Percentiles rank a stretch among this genome's conserved stretches.
phyloP scores from a whole-genome alignment of 305 asterid species.

The Fraxinus ornus region DNA sequence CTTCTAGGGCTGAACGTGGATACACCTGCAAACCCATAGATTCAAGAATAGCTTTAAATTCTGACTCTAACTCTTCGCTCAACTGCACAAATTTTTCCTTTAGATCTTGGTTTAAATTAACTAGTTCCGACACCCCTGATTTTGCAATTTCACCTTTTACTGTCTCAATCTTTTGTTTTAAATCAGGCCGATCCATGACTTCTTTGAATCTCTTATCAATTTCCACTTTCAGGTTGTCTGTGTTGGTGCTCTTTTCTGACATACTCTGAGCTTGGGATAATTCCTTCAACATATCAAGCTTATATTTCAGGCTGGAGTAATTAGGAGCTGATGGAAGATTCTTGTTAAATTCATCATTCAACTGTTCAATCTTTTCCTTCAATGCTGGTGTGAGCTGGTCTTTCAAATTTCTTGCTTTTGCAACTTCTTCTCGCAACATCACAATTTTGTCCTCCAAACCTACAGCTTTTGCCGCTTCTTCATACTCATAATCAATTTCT shows the following conservation, averaged over 20 bases:
- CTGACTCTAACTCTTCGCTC: conserved; percentile 49
- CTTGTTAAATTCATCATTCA: conserved; percentile 50
- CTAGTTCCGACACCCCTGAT: conserved; percentile 39
- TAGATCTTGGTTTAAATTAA: conserved; percentile 43
- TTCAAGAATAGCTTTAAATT: conserved; percentile 42
- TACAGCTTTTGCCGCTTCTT: conserved; percentile 64
- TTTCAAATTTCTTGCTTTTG: conserved; percentile 48
- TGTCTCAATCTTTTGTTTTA: conserved; percentile 52
- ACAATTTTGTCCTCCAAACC: conserved; percentile 58
- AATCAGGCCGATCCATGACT: conserved; percentile 42
- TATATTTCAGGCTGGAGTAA: conserved; percentile 51
- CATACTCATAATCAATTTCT: conserved; percentile 59
- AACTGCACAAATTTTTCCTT: conserved; percentile 57
- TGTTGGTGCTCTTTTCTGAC: conserved; percentile 35
- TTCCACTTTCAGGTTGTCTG: conserved; percentile 41
- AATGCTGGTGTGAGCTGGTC: conserved; percentile 47
- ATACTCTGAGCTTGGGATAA: conserved; percentile 41
- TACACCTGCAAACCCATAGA: conserved; percentile 50
- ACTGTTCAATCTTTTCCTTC: conserved; percentile 57
- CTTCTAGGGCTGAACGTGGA: conserved; percentile 33
- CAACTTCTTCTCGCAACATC: conserved; percentile 59
- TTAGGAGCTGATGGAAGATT: conserved; percentile 66
- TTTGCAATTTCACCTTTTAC: conserved; percentile 56
- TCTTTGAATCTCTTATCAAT: conserved; percentile 53
- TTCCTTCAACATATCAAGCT: conserved; percentile 59